Percentiles rank a stretch among this genome's conserved stretches.
Conservation (phyloP, 2,329 filamentous ascomycete genomes). For the Cladosporium halotolerans region DNA sequence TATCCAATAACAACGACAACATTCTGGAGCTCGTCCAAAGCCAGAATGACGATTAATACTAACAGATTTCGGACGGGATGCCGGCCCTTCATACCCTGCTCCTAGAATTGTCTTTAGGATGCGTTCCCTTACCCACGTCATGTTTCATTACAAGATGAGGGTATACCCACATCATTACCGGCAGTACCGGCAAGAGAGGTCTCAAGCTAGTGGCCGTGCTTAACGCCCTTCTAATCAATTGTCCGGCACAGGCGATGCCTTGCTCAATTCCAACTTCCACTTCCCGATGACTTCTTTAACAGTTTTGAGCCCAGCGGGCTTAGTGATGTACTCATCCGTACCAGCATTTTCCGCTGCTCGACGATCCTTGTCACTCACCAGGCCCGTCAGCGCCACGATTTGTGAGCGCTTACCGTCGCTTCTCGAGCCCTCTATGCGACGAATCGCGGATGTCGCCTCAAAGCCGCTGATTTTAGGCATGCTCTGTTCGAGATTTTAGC, state of each 20-base stretch:
- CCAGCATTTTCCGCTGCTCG: constrained; percentile 33
- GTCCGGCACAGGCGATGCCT: neutral
- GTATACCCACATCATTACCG: neutral
- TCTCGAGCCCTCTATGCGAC: neutral
- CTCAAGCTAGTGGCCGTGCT: neutral
- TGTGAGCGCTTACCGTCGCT: neutral
- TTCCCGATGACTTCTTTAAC: neutral
- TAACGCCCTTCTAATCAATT: neutral
- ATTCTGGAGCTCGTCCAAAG: neutral
- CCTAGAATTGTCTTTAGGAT: neutral
- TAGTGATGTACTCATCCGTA: neutral
- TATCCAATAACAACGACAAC: neutral
- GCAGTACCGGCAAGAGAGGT: neutral
- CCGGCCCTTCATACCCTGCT: neutral
- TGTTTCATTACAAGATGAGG: neutral
- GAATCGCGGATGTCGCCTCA: neutral
- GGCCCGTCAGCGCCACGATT: neutral
- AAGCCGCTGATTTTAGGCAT: neutral
- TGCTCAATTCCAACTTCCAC: neutral
- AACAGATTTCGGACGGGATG: neutral
- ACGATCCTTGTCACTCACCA: constrained; percentile 39
- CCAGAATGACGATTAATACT: neutral
- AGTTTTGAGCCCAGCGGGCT: neutral
- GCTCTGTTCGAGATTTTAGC: neutral
- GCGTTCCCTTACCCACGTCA: neutral